phyloP scores from a whole-genome alignment of 2,329 filamentous ascomycete genomes.

The Penicillium sp. region DNA sequence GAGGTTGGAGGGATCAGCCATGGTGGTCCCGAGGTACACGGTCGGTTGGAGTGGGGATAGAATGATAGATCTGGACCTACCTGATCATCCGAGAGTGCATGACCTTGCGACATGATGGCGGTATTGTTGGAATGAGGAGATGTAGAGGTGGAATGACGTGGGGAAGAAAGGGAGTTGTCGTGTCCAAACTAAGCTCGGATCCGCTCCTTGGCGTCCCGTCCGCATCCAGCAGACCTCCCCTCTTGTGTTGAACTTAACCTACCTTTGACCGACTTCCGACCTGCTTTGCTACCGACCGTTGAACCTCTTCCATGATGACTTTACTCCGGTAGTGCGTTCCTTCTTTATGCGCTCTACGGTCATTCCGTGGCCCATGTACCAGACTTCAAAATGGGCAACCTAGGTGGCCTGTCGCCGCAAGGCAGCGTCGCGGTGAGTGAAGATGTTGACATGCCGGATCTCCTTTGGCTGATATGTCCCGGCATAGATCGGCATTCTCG shows the following conservation, averaged over 20 bases:
- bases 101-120: constrained; percentile 80
- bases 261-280: background rate
- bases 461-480: constrained; percentile 16
- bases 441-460: background rate
- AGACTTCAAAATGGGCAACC: constrained; percentile 60
- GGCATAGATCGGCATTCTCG: constrained; percentile 79
- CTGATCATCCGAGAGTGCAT: constrained; percentile 97
- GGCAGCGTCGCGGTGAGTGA: constrained; percentile 70
- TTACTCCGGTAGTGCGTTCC: constrained; percentile 17
- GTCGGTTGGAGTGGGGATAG: background rate
- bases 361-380: constrained; percentile 36
- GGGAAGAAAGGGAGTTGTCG: constrained; percentile 18
- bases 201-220: constrained; percentile 17
- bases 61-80: constrained; percentile 49
- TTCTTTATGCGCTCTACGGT: constrained; percentile 5
- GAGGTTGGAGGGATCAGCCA: constrained; percentile 15
- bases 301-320: constrained; percentile 16
- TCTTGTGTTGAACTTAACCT: background rate
- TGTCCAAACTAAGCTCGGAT: constrained; percentile 25
- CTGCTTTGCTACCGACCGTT: constrained; percentile 1
- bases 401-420: constrained; percentile 73
- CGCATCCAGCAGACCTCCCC: constrained; percentile 17
- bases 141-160: constrained; percentile 20
- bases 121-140: constrained; percentile 13
- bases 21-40: background rate